Conservation (phyloP, 1,284 basidiomycete species). For the Apiotrichum akiyoshidainum region DNA sequence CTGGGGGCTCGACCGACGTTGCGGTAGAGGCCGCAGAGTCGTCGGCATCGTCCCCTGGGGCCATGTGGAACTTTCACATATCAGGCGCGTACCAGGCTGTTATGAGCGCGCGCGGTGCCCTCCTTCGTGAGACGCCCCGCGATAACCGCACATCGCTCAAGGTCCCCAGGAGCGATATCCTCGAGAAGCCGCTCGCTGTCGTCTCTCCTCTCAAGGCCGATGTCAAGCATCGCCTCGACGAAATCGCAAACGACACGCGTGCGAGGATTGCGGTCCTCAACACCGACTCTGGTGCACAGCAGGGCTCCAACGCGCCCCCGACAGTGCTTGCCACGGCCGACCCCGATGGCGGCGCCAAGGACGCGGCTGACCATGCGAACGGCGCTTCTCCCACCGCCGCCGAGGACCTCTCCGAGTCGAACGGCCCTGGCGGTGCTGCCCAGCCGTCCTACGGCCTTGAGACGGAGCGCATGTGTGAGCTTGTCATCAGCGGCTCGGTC, state of each 20-base stretch:
- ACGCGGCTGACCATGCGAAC: constrained; percentile 7
- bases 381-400: constrained; percentile 1
- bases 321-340: constrained; percentile 36
- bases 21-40: background rate
- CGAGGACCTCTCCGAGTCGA: constrained; percentile 8
- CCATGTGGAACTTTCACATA: constrained; percentile 78
- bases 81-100: constrained; percentile 90
- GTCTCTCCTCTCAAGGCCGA: constrained; percentile 79
- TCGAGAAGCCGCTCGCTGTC: constrained; percentile 67
- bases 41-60: constrained; percentile 4
- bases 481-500: constrained; percentile 78
- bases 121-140: constrained; percentile 83
- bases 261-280: constrained; percentile 78
- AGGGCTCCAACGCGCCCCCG: constrained; percentile 11
- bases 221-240: constrained; percentile 81
- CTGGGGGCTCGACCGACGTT: background rate
- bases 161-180: constrained; percentile 85
- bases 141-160: constrained; percentile 82
- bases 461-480: constrained; percentile 86
- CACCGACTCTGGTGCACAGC: constrained; percentile 29
- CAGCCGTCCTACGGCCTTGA: constrained; percentile 65
- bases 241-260: constrained; percentile 81
- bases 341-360: constrained; percentile 16
- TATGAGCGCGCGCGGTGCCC: constrained; percentile 80
- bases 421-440: constrained; percentile 4